A percentile compares a stretch with the other conserved stretches of the same genome.
Conservation (phyloP, 805 yeast genomes). For the Metahyphopichia silvanorum region DNA sequence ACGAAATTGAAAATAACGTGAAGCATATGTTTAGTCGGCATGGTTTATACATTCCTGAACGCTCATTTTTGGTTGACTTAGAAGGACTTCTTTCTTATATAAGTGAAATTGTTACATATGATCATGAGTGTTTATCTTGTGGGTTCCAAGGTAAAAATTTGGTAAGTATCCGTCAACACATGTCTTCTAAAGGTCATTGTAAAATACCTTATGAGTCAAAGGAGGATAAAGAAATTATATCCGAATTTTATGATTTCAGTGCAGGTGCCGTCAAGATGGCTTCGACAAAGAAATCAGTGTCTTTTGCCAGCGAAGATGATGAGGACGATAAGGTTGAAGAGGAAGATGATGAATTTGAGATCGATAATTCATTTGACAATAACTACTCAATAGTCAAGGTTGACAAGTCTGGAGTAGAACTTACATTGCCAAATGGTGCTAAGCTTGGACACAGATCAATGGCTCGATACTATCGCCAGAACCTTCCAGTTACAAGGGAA, state of each 20-base stretch:
- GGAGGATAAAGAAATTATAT: constrained; percentile 31
- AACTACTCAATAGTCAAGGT: constrained; percentile 34
- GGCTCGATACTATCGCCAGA: constrained; percentile 69
- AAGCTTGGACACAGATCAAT: constrained; percentile 80
- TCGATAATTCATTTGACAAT: constrained; percentile 15
- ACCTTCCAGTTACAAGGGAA: constrained; percentile 23
- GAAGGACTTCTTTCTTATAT: constrained; percentile 37
- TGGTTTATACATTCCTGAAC: constrained; percentile 45
- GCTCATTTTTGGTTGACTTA: constrained; percentile 33
- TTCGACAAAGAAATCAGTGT: constrained; percentile 19
- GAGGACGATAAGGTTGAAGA: constrained; percentile 12
- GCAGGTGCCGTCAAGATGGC: constrained; percentile 10
- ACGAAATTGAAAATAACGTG: constrained; percentile 51
- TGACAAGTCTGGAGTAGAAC: constrained; percentile 61
- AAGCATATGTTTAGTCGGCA: constrained; percentile 44
- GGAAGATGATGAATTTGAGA: constrained; percentile 7
- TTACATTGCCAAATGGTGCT: constrained; percentile 73
- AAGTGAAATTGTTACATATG: constrained; percentile 35
- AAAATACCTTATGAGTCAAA: constrained; percentile 42
- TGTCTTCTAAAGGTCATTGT: constrained; percentile 43
- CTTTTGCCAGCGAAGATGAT: constrained; percentile 19
- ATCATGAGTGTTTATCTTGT: constrained; percentile 43
- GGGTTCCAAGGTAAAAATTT: constrained; percentile 41
- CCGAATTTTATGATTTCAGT: constrained; percentile 36
- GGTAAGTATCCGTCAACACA: constrained; percentile 43